Conservation (phyloP, 257 asterid genomes). For the Datura wrightii region DNA sequence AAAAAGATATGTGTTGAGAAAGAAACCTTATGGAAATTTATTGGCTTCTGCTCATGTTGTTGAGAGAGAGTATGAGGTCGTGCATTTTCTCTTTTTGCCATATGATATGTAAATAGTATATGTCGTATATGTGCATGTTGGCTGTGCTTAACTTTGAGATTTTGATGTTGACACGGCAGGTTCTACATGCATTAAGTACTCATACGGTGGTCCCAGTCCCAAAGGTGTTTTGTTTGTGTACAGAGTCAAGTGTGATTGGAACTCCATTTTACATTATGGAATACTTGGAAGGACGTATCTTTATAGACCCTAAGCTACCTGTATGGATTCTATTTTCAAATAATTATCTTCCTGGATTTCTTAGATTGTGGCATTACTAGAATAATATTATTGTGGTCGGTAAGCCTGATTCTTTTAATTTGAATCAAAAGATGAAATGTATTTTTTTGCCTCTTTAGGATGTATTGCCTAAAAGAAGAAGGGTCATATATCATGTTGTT, state of each 20-base stretch:
- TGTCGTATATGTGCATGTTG: neutral
- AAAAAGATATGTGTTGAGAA: slow-evolving; percentile 81
- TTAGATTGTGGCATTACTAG: slow-evolving; percentile 23
- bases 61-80: slow-evolving; percentile 94
- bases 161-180: slow-evolving; percentile 56
- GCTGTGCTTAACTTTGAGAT: neutral
- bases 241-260: slow-evolving; percentile 80
- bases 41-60: slow-evolving; percentile 95
- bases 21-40: slow-evolving; percentile 86
- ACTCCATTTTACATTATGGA: slow-evolving; percentile 98
- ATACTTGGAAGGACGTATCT: slow-evolving; percentile 94
- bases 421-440: slow-evolving; percentile 29
- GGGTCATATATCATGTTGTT: slow-evolving; percentile 69
- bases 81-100: neutral
- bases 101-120: slow-evolving; percentile 13
- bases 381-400: slow-evolving; percentile 13
- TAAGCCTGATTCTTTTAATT: neutral
- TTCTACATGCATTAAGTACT: slow-evolving; percentile 78
- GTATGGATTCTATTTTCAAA: slow-evolving; percentile 45
- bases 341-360: slow-evolving; percentile 21
- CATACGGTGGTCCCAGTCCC: slow-evolving; percentile 88
- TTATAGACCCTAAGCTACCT: slow-evolving; percentile 78
- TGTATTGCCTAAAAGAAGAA: slow-evolving; percentile 70
- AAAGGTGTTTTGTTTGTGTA: slow-evolving; percentile 85
- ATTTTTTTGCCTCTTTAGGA: slow-evolving; percentile 50